Percentiles rank a stretch among this genome's conserved stretches.
Evolutionary conservation across 371 early-diverging fungal genomes (phyloP).

Genomic region (Mucor circinelloides): DNA sequence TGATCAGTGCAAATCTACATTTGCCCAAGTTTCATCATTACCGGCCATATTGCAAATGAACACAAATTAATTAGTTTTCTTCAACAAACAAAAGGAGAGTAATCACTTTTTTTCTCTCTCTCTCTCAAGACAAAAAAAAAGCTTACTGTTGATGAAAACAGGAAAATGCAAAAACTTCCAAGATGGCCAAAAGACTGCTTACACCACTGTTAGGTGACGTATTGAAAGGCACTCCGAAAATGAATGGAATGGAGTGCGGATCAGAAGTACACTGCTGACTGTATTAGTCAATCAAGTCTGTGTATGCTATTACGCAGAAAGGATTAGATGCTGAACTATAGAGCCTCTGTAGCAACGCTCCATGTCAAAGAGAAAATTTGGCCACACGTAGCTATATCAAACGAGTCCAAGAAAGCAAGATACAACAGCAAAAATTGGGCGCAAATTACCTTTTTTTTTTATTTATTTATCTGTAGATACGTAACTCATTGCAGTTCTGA

Average conservation of each 20-base stretch:
- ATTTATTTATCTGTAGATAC: too few species aligned
- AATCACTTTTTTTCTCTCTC: neutral
- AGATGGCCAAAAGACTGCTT: neutral
- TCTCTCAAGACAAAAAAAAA: neutral
- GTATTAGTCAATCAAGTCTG: neutral
- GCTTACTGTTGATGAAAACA: neutral
- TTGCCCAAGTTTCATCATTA: neutral
- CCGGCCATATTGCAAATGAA: constrained; percentile 1
- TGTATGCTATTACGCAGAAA: neutral
- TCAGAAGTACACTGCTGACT: neutral
- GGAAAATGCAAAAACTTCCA: neutral
- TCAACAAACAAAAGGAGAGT: neutral
- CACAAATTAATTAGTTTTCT: neutral
- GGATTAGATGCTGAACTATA: neutral
- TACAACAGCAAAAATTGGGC: too few species aligned
- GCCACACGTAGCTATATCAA: too few species aligned
- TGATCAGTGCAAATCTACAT: neutral
- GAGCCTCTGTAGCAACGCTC: neutral
- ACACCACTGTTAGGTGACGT: neutral
- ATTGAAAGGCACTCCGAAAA: neutral
- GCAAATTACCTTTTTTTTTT: too few species aligned
- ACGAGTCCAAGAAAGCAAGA: too few species aligned
- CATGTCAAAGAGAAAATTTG: too few species aligned
- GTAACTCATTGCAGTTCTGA: too few species aligned
- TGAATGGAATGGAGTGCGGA: neutral